These are phyloP conservation scores for Colletotrichum aenigma DNA, from an alignment of 2,329 filamentous ascomycete species.

Conservation along the genomic window DNA sequence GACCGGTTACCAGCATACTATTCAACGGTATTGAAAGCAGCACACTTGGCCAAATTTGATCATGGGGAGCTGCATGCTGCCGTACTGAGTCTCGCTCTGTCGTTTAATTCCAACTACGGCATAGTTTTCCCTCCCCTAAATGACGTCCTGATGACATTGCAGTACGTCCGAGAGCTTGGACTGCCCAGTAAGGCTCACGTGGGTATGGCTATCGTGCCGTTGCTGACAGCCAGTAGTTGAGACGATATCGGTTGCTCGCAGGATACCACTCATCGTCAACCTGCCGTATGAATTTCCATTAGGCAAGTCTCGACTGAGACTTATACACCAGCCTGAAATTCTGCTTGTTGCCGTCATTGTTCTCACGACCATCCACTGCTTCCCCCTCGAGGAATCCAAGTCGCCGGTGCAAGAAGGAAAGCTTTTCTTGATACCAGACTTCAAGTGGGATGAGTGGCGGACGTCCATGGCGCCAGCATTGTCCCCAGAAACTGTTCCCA, in stretches of 20 bases:
- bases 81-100: conserved; percentile 64
- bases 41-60: conserved; percentile 43
- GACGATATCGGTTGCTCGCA: conserved; percentile 51
- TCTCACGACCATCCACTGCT: conserved; percentile 78
- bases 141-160: conserved; percentile 67
- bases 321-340: conserved; percentile 74
- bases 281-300: conserved; percentile 64
- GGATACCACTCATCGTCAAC: conserved; percentile 54
- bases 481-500: conserved; percentile 28
- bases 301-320: conserved; percentile 44
- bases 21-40: conserved; percentile 61
- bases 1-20: conserved; percentile 67
- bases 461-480: conserved; percentile 41
- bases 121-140: conserved; percentile 78
- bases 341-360: conserved; percentile 74
- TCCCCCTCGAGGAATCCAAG: conserved; percentile 69
- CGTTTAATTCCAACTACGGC: conserved; percentile 71
- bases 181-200: conserved; percentile 67
- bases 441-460: conserved; percentile 79
- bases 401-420: conserved; percentile 54
- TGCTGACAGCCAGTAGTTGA: conserved; percentile 21
- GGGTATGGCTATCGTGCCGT: not conserved
- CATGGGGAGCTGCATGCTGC: conserved; percentile 67
- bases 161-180: conserved; percentile 72
- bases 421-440: conserved; percentile 40